phyloP scores from a whole-genome alignment of 345 rosid species.

The Lenwebbia sp. region DNA sequence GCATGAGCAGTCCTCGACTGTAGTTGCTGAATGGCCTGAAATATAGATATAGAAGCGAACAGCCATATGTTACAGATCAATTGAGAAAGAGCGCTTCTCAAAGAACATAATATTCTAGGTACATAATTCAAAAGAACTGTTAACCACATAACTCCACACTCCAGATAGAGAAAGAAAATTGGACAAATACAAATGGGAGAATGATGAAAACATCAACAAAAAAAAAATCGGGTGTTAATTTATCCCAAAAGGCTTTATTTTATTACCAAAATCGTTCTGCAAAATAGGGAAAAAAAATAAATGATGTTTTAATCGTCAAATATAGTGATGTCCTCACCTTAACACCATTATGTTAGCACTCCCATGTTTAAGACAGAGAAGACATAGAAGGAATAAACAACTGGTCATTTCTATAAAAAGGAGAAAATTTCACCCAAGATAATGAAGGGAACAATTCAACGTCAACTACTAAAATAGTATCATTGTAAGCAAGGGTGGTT shows the following conservation, averaged over 20 bases:
- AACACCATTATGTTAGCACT: background rate
- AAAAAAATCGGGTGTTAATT: background rate
- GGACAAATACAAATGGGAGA: background rate
- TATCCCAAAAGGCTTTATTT: background rate
- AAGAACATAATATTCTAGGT: background rate
- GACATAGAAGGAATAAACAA: background rate
- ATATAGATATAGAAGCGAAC: background rate
- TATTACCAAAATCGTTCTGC: background rate
- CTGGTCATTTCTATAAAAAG: background rate
- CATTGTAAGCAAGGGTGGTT: background rate
- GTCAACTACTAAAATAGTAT: background rate
- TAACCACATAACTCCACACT: background rate
- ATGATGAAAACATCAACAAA: background rate
- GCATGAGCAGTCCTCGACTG: slow-evolving; percentile 65
- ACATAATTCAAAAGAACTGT: background rate
- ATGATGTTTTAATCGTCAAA: background rate
- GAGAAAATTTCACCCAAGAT: background rate
- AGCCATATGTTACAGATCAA: background rate
- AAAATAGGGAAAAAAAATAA: background rate
- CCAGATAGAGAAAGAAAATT: background rate
- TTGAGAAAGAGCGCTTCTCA: background rate
- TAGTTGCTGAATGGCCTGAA: slow-evolving; percentile 71
- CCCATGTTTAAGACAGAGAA: background rate
- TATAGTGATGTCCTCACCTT: background rate
- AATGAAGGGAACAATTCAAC: background rate